Percentiles rank a stretch among this genome's conserved stretches.
Evolutionary conservation across 768 basidiomycete species (phyloP).

Genomic region (Cystobasidium ongulense): DNA sequence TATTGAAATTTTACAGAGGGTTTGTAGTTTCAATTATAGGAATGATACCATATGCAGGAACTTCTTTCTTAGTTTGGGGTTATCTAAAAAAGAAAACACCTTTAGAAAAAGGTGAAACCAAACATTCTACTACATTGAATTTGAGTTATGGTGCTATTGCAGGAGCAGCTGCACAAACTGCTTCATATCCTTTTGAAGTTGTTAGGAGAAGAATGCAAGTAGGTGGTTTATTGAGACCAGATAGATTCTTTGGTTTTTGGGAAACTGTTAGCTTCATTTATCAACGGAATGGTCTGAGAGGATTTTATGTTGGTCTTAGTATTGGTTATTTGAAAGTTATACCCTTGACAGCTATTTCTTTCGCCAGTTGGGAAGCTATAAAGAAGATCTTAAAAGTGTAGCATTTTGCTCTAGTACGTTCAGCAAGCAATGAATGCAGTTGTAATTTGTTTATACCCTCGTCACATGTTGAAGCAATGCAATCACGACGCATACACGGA

Average conservation of each 20-base stretch:
- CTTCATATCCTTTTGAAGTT: constrained; percentile 90
- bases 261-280: constrained; percentile 69
- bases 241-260: constrained; percentile 66
- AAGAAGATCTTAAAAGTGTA: constrained; percentile 50
- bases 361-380: constrained; percentile 76
- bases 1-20: constrained; percentile 93
- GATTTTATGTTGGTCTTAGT: constrained; percentile 81
- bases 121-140: constrained; percentile 53
- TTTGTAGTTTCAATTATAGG: constrained; percentile 84
- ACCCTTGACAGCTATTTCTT: constrained; percentile 91
- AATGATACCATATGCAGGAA: constrained; percentile 92
- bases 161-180: constrained; percentile 76
- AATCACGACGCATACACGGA: too few species aligned
- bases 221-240: constrained; percentile 69
- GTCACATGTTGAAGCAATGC: neutral
- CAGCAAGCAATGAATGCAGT: neutral
- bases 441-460: neutral
- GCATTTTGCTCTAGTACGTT: neutral
- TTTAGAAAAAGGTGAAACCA: constrained; percentile 29
- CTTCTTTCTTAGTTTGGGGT: constrained; percentile 88
- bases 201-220: constrained; percentile 89
- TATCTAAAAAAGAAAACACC: constrained; percentile 50
- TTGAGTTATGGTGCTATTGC: constrained; percentile 75
- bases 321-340: constrained; percentile 91
- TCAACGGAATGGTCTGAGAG: constrained; percentile 63